These are phyloP conservation scores for Sphagnurus paluster DNA, from an alignment of 1,284 basidiomycete genomes.

Conservation along the genomic window DNA sequence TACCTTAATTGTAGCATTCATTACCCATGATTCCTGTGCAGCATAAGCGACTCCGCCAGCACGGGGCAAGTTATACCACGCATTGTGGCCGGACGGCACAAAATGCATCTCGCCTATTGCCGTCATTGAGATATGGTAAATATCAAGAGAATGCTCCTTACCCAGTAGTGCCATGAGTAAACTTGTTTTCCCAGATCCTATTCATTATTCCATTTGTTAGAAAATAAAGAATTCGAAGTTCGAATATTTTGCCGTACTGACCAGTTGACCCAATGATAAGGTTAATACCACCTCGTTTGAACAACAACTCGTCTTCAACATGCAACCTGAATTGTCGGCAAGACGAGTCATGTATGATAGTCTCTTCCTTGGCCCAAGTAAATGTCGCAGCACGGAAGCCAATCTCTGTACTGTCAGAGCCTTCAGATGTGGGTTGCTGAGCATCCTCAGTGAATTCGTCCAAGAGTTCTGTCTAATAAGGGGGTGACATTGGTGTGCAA, in stretches of 20 bases:
- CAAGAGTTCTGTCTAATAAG: slow-evolving; percentile 46
- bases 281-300: slow-evolving; percentile 57
- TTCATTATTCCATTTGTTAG: not conserved
- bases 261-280: slow-evolving; percentile 61
- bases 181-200: slow-evolving; percentile 41
- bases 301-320: slow-evolving; percentile 51
- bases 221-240: not conserved
- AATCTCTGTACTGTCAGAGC: slow-evolving; percentile 28
- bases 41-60: slow-evolving; percentile 70
- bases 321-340: slow-evolving; percentile 45
- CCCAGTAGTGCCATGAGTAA: slow-evolving; percentile 49
- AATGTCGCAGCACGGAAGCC: slow-evolving; percentile 46
- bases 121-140: too few relatives aligned
- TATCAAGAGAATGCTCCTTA: slow-evolving; percentile 1
- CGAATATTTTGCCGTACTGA: too few relatives aligned
- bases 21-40: slow-evolving; percentile 78
- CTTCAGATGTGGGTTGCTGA: slow-evolving; percentile 22
- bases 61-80: slow-evolving; percentile 70
- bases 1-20: slow-evolving; percentile 45
- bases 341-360: slow-evolving; percentile 27
- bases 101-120: slow-evolving; percentile 60
- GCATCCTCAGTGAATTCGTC: slow-evolving; percentile 38
- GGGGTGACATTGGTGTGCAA: not conserved
- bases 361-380: slow-evolving; percentile 37
- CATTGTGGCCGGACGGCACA: slow-evolving; percentile 47